Evolutionary conservation across 768 basidiomycete genomes (phyloP), one percentile per base, ranked within the genome.

Genomic region (Strobilomyces confusus): DNA sequence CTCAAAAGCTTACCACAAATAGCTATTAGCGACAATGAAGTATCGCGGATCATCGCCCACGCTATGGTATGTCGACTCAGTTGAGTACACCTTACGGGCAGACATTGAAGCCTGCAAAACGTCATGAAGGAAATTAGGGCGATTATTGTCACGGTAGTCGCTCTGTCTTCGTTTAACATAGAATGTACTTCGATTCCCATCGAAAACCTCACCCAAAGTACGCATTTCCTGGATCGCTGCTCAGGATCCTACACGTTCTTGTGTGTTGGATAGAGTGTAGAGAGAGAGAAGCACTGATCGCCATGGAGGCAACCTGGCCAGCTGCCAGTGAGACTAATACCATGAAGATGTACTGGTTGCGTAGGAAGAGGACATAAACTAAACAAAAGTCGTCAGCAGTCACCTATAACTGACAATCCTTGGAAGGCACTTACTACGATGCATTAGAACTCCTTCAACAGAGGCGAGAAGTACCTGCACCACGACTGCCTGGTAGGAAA

Each of bases 281-380:
- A 3, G 53, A 22, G 11, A 58, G 17, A 15, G 9, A 54, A 9
- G 54, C 58, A 4, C 63, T 67, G 29, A 57, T 25, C 1, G 1
- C 30, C 65, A 66, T 60, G 4, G 65, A 59, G 3, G 42, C 53
- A 14, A 51, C 13, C 40, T 66, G 65, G 5, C 47, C 57, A 8
- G 37, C 19, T 8, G 22, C 44, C 22, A 66, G 40, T 5, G 49
- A 0, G 12, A 57, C 9, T 25, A 64, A 44, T 14, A 60, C 2
- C 25, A 42, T 36, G 38, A 56, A 22, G 13, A 66, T 47, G 25
- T 37, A 25, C 11, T 26, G 41, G 40, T 33, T 51, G 4, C 45
- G 15, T 0, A 26, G 22, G 51, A 58, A 66, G 9, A 66, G 56
- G 0, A 56, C 55, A 25, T 66, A 59, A 19, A 66, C 65, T 66